Evolutionary conservation across 345 rosid species (phyloP).

Genomic region (Syzygium grande): DNA sequence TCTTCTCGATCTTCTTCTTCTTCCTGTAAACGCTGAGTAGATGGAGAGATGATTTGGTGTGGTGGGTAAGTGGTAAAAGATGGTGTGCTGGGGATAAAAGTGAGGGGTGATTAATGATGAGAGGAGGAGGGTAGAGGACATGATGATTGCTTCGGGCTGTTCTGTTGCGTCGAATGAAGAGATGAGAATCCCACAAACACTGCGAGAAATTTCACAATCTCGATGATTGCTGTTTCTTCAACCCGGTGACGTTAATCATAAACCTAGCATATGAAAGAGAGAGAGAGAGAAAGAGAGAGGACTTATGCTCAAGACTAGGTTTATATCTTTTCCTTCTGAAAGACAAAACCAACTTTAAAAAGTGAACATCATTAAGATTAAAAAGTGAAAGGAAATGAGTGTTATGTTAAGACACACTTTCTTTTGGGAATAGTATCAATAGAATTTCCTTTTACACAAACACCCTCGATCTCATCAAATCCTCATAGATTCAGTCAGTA

Average conservation of each 20-base stretch:
- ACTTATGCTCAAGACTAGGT: neutral
- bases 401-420: neutral
- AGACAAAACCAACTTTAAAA: neutral
- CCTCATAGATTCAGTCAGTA: neutral
- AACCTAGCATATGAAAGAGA: neutral
- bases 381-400: neutral
- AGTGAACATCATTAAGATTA: neutral
- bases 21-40: neutral
- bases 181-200: neutral
- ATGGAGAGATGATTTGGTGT: constrained; percentile 7
- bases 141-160: constrained; percentile 24
- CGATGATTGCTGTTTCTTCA: neutral
- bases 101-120: constrained; percentile 30
- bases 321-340: neutral
- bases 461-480: neutral
- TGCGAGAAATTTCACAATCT: neutral
- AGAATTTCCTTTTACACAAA: neutral
- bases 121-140: constrained; percentile 31
- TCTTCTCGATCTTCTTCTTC: constrained; percentile 6
- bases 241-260: neutral
- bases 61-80: constrained; percentile 22
- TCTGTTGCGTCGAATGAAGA: neutral
- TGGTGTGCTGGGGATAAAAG: constrained; percentile 21
- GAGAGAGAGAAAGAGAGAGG: neutral
- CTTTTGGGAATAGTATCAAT: neutral